A percentile compares a stretch with the other conserved stretches of the same genome.
These are phyloP conservation scores for Yamadazyma akitaensis DNA, from an alignment of 805 yeast species.

Conservation along the genomic window DNA sequence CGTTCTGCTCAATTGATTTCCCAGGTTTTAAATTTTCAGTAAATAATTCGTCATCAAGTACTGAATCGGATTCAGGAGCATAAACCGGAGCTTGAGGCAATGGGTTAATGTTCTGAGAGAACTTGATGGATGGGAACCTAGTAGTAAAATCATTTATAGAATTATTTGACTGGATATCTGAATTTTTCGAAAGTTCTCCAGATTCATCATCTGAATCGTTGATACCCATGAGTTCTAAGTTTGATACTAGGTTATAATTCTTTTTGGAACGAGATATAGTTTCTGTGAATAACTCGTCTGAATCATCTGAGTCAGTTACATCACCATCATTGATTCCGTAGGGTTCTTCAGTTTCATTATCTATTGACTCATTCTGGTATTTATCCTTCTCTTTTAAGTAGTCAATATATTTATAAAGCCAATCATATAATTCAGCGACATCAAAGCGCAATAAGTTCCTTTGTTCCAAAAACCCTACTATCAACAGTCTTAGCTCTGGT, in stretches of 20 bases:
- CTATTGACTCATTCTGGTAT: not conserved
- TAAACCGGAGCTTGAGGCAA: not conserved
- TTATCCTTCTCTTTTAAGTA: constrained; percentile 31
- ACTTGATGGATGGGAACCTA: constrained; percentile 8
- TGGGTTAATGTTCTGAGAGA: not conserved
- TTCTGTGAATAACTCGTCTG: constrained; percentile 6
- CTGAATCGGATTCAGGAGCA: not conserved
- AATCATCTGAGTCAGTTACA: not conserved
- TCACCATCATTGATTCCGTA: not conserved
- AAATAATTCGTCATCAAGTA: not conserved
- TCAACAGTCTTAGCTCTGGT: constrained; percentile 19
- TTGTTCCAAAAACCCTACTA: constrained; percentile 27
- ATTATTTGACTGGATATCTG: not conserved
- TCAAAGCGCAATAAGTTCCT: constrained; percentile 31
- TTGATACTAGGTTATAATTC: constrained; percentile 4
- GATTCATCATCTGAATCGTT: constrained; percentile 1
- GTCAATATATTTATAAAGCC: constrained; percentile 39
- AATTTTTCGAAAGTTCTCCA: not conserved
- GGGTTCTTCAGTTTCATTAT: not conserved
- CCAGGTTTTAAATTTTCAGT: not conserved
- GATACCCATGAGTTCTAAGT: not conserved
- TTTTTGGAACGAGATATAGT: constrained; percentile 7
- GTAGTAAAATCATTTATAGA: constrained; percentile 5
- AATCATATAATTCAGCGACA: constrained; percentile 31
- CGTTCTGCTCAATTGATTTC: not conserved